Base-by-base conservation (phyloP, 768 basidiomycete genomes). In the Kwoniella sp. region DNA sequence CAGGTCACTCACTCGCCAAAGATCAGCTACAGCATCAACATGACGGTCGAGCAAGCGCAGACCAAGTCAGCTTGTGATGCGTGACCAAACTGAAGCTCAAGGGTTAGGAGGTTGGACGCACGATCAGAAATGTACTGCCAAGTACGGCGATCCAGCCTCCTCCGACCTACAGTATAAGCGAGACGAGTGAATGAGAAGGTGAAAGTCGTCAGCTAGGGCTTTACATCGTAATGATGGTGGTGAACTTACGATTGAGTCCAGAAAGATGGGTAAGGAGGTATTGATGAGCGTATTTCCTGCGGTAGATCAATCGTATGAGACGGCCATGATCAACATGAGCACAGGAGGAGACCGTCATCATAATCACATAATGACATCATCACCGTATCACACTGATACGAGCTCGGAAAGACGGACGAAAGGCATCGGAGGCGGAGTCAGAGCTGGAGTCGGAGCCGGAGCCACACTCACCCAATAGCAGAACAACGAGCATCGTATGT, bases 91-190 rank as follows among this genome's bases (percentile, higher is more conserved):
- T 45, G 11, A 17, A 17, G 20, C 17, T 45, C 11, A 45, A 45
- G 8, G 20, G 41, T 3, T 3, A 9, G 20, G 20, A 45, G 3
- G 41, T 9, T 11, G 5, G 20, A 67, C 72, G 61, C 53, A 77
- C 76, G 38, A 73, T 72, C 26, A 77, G 47, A 22, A 64, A 65
- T 17, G 76, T 77, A 71, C 72, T 73, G 2, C 63, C 76, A 28
- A 77, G 61, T 22, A 77, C 65, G 13, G 76, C 76, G 23, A 77
- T 75, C 65, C 66, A 68, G 4, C 76, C 76, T 22, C 76, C 76
- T 29, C 76, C 76, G 38, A 77, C 71, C 75, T 77, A 55, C 2
- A 45, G 8, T 3, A 5, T 5, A 5, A 11, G 15, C 41, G 17
- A 45, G 11, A 17, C 41, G 4, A 8, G 41, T 37, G 13, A 37